These are phyloP conservation scores for Dictyostelium brefeldianum DNA, from an alignment of 78 protist species.

Conservation along the genomic window DNA sequence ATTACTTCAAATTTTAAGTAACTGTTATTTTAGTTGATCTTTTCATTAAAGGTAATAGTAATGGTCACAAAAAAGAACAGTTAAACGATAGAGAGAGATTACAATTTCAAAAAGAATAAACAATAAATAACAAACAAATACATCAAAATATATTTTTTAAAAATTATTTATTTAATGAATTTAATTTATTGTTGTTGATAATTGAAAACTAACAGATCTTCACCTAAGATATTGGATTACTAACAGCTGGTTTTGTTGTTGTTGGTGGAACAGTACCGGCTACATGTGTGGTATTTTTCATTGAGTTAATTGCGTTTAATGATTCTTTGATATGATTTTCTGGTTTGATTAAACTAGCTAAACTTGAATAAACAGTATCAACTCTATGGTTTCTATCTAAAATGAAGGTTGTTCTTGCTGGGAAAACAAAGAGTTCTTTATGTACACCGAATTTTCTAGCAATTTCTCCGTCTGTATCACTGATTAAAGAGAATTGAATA, in stretches of 20 bases:
- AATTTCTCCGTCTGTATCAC: constrained; percentile 14
- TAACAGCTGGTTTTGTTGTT: background rate
- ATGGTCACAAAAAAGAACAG: no score
- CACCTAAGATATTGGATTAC: background rate
- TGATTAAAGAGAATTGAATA: constrained; percentile 28
- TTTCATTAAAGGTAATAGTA: no score
- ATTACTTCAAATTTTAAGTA: no score
- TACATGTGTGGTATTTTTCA: background rate
- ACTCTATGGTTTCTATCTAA: constrained; percentile 48
- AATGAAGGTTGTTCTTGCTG: constrained; percentile 56
- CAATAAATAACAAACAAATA: no score
- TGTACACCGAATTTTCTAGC: constrained; percentile 29
- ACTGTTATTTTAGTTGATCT: no score
- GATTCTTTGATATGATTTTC: constrained; percentile 40
- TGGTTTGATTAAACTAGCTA: constrained; percentile 10
- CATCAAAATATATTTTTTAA: no score
- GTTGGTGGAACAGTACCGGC: background rate
- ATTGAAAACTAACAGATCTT: no score
- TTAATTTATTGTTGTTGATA: no score
- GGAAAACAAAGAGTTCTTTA: constrained; percentile 34
- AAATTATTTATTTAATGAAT: no score
- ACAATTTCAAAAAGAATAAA: no score
- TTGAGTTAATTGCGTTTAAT: constrained; percentile 21
- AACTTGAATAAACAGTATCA: background rate
- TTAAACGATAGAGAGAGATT: no score